Evolutionary conservation across 768 basidiomycete genomes (phyloP).

Genomic region (Porphyrellus cyaneotinctus): DNA sequence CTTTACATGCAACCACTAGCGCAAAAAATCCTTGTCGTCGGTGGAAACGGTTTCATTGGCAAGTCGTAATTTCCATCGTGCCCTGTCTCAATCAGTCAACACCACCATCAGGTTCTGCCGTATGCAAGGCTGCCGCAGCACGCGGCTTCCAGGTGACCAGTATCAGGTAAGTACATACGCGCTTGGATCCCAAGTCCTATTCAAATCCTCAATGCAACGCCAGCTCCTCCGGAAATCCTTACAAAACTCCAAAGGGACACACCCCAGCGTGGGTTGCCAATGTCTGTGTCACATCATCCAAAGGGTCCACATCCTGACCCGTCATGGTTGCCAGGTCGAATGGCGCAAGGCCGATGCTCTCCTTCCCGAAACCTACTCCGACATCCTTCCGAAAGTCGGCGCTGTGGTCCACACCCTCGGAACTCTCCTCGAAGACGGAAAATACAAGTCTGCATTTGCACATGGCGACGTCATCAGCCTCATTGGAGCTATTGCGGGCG

Average conservation of each 20-base stretch:
- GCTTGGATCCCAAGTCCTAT: background rate
- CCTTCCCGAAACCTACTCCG: constrained; percentile 64
- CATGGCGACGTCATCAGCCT: constrained; percentile 54
- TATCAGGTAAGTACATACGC: constrained; percentile 76
- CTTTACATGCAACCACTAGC: constrained; percentile 22
- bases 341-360: constrained; percentile 88
- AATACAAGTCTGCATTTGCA: constrained; percentile 74
- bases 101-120: constrained; percentile 69
- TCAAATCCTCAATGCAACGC: background rate
- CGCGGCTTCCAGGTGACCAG: constrained; percentile 86
- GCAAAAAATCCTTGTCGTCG: constrained; percentile 82
- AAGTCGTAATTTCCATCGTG: constrained; percentile 8
- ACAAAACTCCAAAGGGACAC: constrained; percentile 86
- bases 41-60: constrained; percentile 99
- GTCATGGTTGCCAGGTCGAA: constrained; percentile 53
- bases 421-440: constrained; percentile 74
- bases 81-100: background rate
- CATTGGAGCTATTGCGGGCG: constrained; percentile 43
- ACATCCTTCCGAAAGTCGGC: constrained; percentile 59
- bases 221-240: constrained; percentile 86
- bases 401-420: constrained; percentile 95
- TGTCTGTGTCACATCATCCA: constrained; percentile 38
- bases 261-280: constrained; percentile 79
- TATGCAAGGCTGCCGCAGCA: constrained; percentile 83
- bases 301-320: constrained; percentile 7